Base-by-base conservation (phyloP, 2,329 filamentous ascomycete species). In the Botryotinia convoluta region DNA sequence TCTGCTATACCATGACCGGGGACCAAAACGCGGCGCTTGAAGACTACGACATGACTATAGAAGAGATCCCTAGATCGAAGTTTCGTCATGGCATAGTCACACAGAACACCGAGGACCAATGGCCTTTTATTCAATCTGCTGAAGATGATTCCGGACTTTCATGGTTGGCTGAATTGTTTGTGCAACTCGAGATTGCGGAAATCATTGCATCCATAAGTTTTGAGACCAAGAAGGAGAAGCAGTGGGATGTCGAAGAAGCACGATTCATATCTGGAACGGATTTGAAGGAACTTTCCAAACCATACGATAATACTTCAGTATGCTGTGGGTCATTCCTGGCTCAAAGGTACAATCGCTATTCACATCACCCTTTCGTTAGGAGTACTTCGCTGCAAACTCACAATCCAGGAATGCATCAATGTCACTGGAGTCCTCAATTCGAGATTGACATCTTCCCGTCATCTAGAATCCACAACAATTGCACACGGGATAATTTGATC, bases 381-480 rank as follows among this genome's bases (percentile, higher is more conserved):
- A 44, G 29, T 44, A 22, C 7, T 22, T n/a, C 63, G 4, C 10
- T 29, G 7, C 63, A 51, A 37, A 6, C 6, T 7, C 32, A 51
- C 8, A 51, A n/a, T n/a, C 1, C 22, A 51, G 32, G 7, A n/a
- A n/a, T 39, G 1, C 1, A 9, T 3, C 22, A 39, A 39, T 20
- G 0, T 39, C 8, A 14, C n/a, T n/a, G 32, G 22, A 39, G 32
- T 67, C 63, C 32, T 1, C 32, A 54, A 7, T n/a, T 37, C 0
- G 45, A 67, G 8, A 39, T 67, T 29, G 32, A 67, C 4, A 4
- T 39, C 20, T 54, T 29, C 22, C 26, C 14, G 3, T 1, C 7
- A 26, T n/a, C 1, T 4, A 8, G 16, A 5, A 29, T 14, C 63
- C 8, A 0, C 8, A 39, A 20, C 0, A 9, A 48, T 12, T 8